Evolutionary conservation across 176 grass and related monocot species (phyloP).

Genomic region (barley (Hordeum vulgare)): MorexV3_pseudomolecules_assembly NC_058522.1:509315169-509315668

Average conservation of each 20-base stretch:
- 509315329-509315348: not conserved
- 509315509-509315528: not conserved
- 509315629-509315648: too few species aligned
- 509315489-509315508: not conserved
- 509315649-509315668: too few species aligned
- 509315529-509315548: not conserved
- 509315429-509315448: not conserved
- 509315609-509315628: too few species aligned
- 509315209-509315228: not conserved
- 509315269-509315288: not conserved
- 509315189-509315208: not conserved
- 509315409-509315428: not conserved
- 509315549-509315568: not conserved
- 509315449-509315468: not conserved
- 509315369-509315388: not conserved
- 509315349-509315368: too few species aligned
- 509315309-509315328: not conserved
- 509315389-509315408: not conserved
- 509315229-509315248: slow-evolving; percentile 13
- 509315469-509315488: not conserved
- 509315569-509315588: not conserved
- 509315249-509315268: not conserved
- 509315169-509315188: slow-evolving; percentile 4
- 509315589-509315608: too few species aligned
- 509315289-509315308: not conserved